phyloP scores from a whole-genome alignment of 176 grass and related monocot species.

The Hordeum vulgare region DNA sequence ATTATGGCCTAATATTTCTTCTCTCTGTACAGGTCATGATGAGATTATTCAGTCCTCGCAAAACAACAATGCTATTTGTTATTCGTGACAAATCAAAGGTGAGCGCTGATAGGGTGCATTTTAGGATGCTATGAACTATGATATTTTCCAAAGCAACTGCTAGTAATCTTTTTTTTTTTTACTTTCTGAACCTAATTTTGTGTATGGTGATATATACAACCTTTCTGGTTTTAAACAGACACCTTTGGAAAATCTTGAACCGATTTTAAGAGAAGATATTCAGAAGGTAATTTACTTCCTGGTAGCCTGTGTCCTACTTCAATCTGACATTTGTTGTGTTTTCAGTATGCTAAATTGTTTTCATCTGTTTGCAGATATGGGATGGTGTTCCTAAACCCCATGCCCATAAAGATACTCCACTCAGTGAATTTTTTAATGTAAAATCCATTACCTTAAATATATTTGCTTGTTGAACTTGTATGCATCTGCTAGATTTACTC shows the following conservation, averaged over 20 bases:
- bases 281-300: slow-evolving; percentile 61
- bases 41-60: slow-evolving; percentile 95
- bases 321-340: background rate
- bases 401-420: slow-evolving; percentile 88
- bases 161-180: background rate
- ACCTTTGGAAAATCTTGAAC: slow-evolving; percentile 90
- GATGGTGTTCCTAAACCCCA: slow-evolving; percentile 89
- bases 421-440: slow-evolving; percentile 97
- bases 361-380: slow-evolving; percentile 74
- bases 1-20: background rate
- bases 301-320: background rate
- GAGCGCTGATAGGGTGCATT: background rate
- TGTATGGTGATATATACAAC: background rate
- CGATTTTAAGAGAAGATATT: slow-evolving; percentile 95
- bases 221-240: slow-evolving; percentile 54
- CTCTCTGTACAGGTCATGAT: slow-evolving; percentile 81
- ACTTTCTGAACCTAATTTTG: slow-evolving; percentile 1
- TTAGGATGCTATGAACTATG: slow-evolving; percentile 1
- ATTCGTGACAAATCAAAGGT: slow-evolving; percentile 98
- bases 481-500: background rate
- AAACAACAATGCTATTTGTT: slow-evolving; percentile 93
- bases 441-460: slow-evolving; percentile 7
- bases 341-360: slow-evolving; percentile 14
- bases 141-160: background rate
- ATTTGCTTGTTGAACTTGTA: slow-evolving; percentile 16